These are phyloP conservation scores for Gamarada debralockiae DNA, from an alignment of 495 filamentous ascomycete genomes.

Conservation along the genomic window DNA sequence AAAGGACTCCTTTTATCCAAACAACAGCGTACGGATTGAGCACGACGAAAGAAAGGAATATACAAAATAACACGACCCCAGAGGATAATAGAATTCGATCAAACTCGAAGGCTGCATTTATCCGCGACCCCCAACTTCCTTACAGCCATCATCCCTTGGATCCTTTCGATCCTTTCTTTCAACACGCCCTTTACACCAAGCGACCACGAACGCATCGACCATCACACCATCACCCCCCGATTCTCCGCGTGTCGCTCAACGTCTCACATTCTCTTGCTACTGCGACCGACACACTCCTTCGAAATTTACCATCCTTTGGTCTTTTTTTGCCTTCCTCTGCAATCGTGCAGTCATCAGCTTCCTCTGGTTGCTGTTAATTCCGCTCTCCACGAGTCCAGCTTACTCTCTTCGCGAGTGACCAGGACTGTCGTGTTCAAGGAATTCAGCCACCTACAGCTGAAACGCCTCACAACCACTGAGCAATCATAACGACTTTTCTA, in stretches of 20 bases:
- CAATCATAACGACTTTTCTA: slow-evolving; percentile 9
- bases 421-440: slow-evolving; percentile 3
- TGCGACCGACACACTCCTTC: background rate
- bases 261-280: slow-evolving; percentile 7
- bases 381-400: slow-evolving; percentile 8
- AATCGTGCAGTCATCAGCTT: no score
- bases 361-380: background rate
- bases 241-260: slow-evolving; percentile 2
- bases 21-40: no score
- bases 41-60: no score
- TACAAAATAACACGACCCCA: background rate
- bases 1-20: no score
- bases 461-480: slow-evolving; percentile 13
- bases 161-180: no score
- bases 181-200: no score
- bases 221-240: background rate
- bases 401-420: slow-evolving; percentile 9
- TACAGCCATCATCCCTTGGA: no score
- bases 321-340: slow-evolving; percentile 12
- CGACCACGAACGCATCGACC: background rate
- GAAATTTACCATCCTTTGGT: background rate
- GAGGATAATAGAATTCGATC: no score
- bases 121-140: no score
- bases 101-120: no score
- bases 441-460: slow-evolving; percentile 17